Evolutionary conservation across 768 basidiomycete genomes (phyloP), one percentile per base, ranked within the genome.

Genomic region (Lyophyllum semitale): DNA sequence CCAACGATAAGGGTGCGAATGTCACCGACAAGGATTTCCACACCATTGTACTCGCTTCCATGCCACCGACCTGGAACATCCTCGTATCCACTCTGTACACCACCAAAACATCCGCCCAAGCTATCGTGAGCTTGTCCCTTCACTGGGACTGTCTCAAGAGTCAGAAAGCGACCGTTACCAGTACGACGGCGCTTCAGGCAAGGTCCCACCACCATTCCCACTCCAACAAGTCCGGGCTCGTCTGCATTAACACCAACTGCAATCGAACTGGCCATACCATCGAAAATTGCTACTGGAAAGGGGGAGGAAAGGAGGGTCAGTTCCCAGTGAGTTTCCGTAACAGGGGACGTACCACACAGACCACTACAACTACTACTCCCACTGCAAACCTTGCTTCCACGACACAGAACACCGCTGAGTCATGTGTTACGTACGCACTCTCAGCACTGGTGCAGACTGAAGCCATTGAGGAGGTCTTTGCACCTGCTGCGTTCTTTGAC

Each of bases 51-150:
- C n/a, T n/a, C n/a, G n/a, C n/a, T n/a, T n/a, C n/a, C n/a, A n/a
- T n/a, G n/a, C n/a, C n/a, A n/a, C n/a, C n/a, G n/a, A n/a, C n/a
- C n/a, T n/a, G n/a, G n/a, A n/a, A n/a, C n/a, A n/a, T n/a, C n/a
- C n/a, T n/a, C n/a, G n/a, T n/a, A n/a, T n/a, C 46, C 4, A 54
- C 59, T 11, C 53, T 67, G 2, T 46, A 58, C 37, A 23, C n/a
- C 11, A 17, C 54, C 5, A 44, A 17, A 8, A 42, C 54, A 0
- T 51, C 58, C 2, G 41, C 26, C 22, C 60, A 64, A 13, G 49
- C 54, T 20, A 63, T 63, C 8, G 48, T 42, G 17, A 41, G 32
- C 6, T n/a, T 61, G 4, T 20, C 20, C 0, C 26, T 51, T 0
- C 61, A 63, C 35, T 62, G 51, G 57, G 15, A 25, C 4, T 15